Evolutionary conservation across 139 green algal genomes (phyloP), one percentile per base, ranked within the genome.

Genomic region (Klebsormidium nitens): DNA sequence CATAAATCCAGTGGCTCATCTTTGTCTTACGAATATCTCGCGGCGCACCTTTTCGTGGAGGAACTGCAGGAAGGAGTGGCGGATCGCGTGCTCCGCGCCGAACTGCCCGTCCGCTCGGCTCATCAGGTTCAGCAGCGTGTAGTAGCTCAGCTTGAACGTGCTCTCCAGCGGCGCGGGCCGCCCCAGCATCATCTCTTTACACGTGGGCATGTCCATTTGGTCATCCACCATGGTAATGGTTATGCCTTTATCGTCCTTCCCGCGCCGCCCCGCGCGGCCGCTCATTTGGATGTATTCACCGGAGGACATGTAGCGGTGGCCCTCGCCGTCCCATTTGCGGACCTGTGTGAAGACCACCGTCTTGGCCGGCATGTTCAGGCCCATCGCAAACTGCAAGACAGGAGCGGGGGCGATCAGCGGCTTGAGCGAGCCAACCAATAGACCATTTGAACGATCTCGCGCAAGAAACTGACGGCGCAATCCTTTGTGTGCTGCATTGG

Each of bases 351-450:
- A n/a, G n/a, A n/a, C n/a, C 6, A 95, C 89, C 1, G 90, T 95
- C 36, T 79, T 82, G 14, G 93, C 94, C 0, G 94, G 94, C 94
- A 99, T 99, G 88, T 99, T 98, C 31, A 99, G 76, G 8, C 94
- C 94, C 89, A 95, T 97, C 56, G 93, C 88, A 84, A 99, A 98
- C 8, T 92, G 97, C 82, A 96, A 90, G 1, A 91, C 96, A 29
- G 87, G 84, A 75, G 19, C 11, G 37, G 26, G 37, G 37, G 8
- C 14, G 14, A 67, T 19, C 59, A 59, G 59, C 11, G 28, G 52
- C 23, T 17, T 5, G 52, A 61, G n/a, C n/a, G n/a, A n/a, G n/a
- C n/a, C n/a, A n/a, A n/a, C n/a, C n/a, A n/a, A n/a, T n/a, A n/a
- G n/a, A n/a, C n/a, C n/a, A n/a, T n/a, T n/a, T n/a, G n/a, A n/a